Evolutionary conservation across 495 filamentous ascomycete species (phyloP).

Genomic region (Lasiosphaeria miniovina): DNA sequence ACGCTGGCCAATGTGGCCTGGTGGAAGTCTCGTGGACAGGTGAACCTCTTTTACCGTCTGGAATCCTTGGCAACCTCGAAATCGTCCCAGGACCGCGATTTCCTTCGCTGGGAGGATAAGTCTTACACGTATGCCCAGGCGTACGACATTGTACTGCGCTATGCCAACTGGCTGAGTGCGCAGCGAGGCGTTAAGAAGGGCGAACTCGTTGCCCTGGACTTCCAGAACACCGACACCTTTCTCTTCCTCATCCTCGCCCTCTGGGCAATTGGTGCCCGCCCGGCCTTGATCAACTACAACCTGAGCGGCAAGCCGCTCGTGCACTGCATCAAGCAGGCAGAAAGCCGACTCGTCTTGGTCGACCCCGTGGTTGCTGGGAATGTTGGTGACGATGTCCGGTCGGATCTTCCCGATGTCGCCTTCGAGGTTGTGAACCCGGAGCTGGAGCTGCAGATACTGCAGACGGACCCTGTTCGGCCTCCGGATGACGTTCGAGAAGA

Average conservation of each 20-base stretch:
- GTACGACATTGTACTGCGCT: conserved; percentile 71
- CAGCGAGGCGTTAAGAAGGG: conserved; percentile 64
- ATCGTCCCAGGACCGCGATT: conserved; percentile 54
- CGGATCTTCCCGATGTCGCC: conserved; percentile 45
- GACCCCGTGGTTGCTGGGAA: conserved; percentile 62
- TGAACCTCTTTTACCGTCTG: conserved; percentile 78
- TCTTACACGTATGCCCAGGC: conserved; percentile 78
- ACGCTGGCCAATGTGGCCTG: conserved; percentile 40
- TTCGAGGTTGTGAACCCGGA: conserved; percentile 63
- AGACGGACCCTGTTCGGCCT: conserved; percentile 57
- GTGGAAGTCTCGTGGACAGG: conserved; percentile 52
- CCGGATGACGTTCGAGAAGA: conserved; percentile 59
- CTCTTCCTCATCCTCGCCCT: conserved; percentile 81
- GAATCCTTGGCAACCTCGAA: conserved; percentile 63
- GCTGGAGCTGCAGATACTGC: conserved; percentile 58
- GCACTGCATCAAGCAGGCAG: conserved; percentile 74
- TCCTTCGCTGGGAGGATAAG: conserved; percentile 72
- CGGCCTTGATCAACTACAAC: conserved; percentile 97
- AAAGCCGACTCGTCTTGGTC: conserved; percentile 67
- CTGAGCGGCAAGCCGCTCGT: conserved; percentile 68
- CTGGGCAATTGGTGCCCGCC: conserved; percentile 83
- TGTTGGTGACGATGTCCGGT: conserved; percentile 45
- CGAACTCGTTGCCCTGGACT: conserved; percentile 86
- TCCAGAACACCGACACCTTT: conserved; percentile 80
- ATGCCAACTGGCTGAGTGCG: conserved; percentile 78